Conservation (phyloP, 352 stramenopile genomes). For the Phytophthora hibernalis region DNA sequence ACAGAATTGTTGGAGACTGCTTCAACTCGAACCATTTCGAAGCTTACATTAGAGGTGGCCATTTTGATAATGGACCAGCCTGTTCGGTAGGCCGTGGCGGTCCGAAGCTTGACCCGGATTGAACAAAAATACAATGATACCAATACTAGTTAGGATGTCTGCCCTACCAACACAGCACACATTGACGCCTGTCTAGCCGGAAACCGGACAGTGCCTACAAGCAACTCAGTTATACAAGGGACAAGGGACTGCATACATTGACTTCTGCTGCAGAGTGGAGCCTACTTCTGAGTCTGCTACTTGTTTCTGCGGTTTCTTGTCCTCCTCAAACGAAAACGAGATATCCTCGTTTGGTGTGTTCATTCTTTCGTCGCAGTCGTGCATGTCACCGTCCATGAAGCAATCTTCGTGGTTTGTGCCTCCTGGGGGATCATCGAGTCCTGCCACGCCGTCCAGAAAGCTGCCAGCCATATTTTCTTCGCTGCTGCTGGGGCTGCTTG, state of each 20-base stretch:
- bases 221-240: slow-evolving; percentile 12
- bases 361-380: slow-evolving; percentile 6
- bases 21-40: no score
- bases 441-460: background rate
- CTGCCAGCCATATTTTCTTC: background rate
- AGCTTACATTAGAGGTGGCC: no score
- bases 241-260: slow-evolving; percentile 25
- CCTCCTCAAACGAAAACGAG: background rate
- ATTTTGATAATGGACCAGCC: no score
- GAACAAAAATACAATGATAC: slow-evolving; percentile 1
- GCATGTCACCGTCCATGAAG: no score
- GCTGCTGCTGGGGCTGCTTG: slow-evolving; percentile 7
- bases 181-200: background rate
- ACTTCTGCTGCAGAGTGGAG: slow-evolving; percentile 11
- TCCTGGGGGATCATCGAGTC: no score
- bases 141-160: slow-evolving; percentile 17
- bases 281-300: slow-evolving; percentile 8
- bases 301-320: slow-evolving; percentile 5
- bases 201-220: slow-evolving; percentile 6
- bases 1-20: no score
- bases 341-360: no score
- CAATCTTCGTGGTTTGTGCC: no score
- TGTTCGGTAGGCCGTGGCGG: no score
- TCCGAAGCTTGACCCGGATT: no score
- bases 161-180: background rate